Percentiles rank a stretch among this genome's conserved stretches.
Conservation (phyloP, 306 rosid species). For the Quercus robur region DNA sequence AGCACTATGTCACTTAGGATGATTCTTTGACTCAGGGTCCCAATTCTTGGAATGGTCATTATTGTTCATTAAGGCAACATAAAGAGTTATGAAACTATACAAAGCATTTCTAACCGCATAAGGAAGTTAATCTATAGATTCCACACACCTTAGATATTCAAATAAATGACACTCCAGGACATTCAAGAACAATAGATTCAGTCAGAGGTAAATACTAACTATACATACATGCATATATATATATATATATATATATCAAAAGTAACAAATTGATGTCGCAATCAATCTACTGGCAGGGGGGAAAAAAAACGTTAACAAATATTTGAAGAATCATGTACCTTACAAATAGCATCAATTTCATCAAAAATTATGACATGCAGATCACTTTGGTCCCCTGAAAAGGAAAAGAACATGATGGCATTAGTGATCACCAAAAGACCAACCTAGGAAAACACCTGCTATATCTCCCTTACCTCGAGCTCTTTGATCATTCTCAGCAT, state of each 20-base stretch:
- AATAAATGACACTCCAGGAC: background rate
- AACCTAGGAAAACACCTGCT: slow-evolving; percentile 14
- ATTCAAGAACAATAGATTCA: background rate
- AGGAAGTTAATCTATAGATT: too few relatives aligned
- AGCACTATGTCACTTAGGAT: background rate
- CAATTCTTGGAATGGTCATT: background rate
- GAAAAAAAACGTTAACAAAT: slow-evolving; percentile 13
- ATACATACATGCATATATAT: too few relatives aligned
- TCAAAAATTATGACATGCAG: slow-evolving; percentile 98
- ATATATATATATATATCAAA: background rate
- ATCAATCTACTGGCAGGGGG: background rate
- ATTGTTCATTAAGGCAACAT: background rate
- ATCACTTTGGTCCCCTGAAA: slow-evolving; percentile 90
- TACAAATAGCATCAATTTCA: slow-evolving; percentile 98
- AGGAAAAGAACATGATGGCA: slow-evolving; percentile 22
- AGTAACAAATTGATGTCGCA: slow-evolving; percentile 15
- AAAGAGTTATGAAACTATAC: background rate
- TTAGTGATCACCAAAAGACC: slow-evolving; percentile 27
- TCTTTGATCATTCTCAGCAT: slow-evolving; percentile 97
- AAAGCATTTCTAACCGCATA: background rate
- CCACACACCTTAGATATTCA: too few relatives aligned
- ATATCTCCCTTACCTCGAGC: slow-evolving; percentile 54
- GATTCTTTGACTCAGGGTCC: background rate
- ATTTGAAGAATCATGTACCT: slow-evolving; percentile 54
- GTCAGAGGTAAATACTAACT: background rate